Evolutionary conservation across 140 eudicot genomes (phyloP).

Genomic region (Stevia rebaudiana): DNA sequence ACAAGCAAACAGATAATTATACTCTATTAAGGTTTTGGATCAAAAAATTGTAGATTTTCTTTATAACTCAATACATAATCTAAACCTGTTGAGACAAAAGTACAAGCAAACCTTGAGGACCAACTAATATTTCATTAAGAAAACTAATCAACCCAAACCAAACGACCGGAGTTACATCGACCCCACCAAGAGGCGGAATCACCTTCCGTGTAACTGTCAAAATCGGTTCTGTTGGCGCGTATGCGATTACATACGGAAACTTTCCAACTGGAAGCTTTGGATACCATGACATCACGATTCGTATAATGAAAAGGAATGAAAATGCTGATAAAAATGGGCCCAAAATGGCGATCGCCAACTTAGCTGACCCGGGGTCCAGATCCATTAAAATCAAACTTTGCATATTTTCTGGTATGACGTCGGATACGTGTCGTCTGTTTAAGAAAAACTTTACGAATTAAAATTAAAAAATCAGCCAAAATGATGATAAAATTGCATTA

Average conservation of each 20-base stretch:
- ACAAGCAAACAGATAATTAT: neutral
- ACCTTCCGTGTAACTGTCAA: conserved; percentile 71
- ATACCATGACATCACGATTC: conserved; percentile 98
- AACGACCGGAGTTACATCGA: conserved; percentile 95
- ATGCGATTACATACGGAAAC: conserved; percentile 83
- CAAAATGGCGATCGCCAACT: conserved; percentile 53
- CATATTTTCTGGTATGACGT: conserved; percentile 27
- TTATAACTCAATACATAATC: conserved; percentile 17
- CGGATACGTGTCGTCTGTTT: conserved; percentile 26
- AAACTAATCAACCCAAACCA: conserved; percentile 97
- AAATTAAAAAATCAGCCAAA: neutral
- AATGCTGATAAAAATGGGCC: conserved; percentile 96
- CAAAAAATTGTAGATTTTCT: conserved; percentile 9
- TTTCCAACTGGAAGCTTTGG: conserved; percentile 90
- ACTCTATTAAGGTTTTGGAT: neutral
- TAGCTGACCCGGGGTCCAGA: conserved; percentile 88
- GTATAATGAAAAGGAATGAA: conserved; percentile 69
- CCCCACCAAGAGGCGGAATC: conserved; percentile 93
- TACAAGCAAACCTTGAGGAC: conserved; percentile 96
- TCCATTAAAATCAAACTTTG: conserved; percentile 48
- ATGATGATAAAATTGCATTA: neutral
- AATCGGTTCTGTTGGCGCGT: conserved; percentile 92
- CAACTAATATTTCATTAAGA: conserved; percentile 76
- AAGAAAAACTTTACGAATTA: too few relatives aligned
- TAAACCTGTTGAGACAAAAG: conserved; percentile 81